Percentiles rank a stretch among this genome's conserved stretches.
Evolutionary conservation across 1,139 yeast species (phyloP).

Genomic region (Tardiomyces depauwii): DNA sequence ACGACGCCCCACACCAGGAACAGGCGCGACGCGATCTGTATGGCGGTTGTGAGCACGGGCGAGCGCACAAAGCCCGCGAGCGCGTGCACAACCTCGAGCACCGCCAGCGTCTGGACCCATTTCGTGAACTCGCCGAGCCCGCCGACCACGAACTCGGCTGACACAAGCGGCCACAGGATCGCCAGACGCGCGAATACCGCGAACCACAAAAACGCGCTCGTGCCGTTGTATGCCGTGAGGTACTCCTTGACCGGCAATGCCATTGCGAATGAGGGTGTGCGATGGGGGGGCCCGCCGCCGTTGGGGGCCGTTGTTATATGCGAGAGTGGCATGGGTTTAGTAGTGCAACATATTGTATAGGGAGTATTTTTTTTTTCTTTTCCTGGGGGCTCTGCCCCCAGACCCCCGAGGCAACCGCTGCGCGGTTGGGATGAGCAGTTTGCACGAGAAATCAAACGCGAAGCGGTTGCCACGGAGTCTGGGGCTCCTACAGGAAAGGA

Average conservation of each 20-base stretch:
- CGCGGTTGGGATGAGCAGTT: no score
- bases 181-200: constrained; percentile 35
- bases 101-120: constrained; percentile 69
- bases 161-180: constrained; percentile 29
- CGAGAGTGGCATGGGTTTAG: no score
- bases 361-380: no score
- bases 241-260: constrained; percentile 13
- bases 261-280: no score
- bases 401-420: no score
- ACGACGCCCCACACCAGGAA: constrained; percentile 78
- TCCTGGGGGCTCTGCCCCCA: no score
- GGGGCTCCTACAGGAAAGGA: no score
- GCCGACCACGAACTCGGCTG: constrained; percentile 40
- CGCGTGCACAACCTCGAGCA: constrained; percentile 73
- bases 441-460: no score
- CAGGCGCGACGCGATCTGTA: constrained; percentile 81
- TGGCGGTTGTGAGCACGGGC: constrained; percentile 69
- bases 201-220: constrained; percentile 60
- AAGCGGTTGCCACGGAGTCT: no score
- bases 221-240: constrained; percentile 45
- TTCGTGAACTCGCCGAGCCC: constrained; percentile 52
- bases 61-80: constrained; percentile 67
- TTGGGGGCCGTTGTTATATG: no score
- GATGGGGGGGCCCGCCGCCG: no score
- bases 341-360: no score